A percentile compares a stretch with the other conserved stretches of the same genome.
Conservation (phyloP, 768 basidiomycete species). For the Mycena vitilis region DNA sequence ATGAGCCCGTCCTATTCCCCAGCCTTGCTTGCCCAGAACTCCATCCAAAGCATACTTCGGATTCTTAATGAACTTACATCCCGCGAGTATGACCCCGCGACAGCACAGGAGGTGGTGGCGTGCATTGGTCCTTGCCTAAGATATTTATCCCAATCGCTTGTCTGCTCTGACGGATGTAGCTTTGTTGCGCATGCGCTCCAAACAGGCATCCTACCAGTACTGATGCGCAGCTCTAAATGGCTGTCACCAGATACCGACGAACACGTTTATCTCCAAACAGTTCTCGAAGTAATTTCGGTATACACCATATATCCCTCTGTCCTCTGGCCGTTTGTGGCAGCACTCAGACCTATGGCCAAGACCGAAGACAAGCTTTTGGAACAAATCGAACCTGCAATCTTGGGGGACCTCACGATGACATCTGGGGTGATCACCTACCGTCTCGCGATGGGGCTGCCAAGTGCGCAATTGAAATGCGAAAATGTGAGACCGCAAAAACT, state of each 20-base stretch:
- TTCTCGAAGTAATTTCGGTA: background rate
- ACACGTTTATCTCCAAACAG: background rate
- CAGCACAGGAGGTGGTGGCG: background rate
- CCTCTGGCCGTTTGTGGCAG: background rate
- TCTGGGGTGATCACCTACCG: background rate
- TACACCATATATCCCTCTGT: conserved; percentile 18
- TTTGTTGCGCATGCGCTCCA: background rate
- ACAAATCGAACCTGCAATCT: background rate
- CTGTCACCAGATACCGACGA: background rate
- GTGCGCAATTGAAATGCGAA: background rate
- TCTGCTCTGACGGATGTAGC: background rate
- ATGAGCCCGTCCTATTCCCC: background rate
- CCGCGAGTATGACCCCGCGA: background rate
- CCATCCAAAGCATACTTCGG: conserved; percentile 2
- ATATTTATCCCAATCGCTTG: background rate
- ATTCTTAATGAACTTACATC: background rate
- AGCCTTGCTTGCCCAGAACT: conserved; percentile 7
- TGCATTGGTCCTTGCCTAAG: background rate
- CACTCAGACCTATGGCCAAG: background rate
- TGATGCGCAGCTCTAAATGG: conserved; percentile 4
- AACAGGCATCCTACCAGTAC: background rate
- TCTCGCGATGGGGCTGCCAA: background rate
- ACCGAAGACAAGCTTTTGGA: background rate
- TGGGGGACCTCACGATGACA: no score
- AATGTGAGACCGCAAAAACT: background rate